Conservation (phyloP, 148 eudicot species). For the Amaranthus palmeri region DNA sequence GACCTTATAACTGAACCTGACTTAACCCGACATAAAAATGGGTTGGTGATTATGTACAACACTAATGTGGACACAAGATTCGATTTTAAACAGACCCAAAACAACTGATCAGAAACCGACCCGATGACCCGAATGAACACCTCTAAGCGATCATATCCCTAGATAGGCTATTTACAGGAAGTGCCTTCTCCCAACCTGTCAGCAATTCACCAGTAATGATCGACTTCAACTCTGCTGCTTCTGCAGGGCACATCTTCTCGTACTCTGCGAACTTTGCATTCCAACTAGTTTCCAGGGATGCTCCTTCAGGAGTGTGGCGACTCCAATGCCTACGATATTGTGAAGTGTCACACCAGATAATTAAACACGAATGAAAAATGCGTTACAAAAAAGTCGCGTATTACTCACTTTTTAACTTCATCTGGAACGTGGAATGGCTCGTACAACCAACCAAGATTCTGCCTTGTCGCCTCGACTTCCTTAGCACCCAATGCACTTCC, state of each 20-base stretch:
- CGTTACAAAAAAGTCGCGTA: not conserved
- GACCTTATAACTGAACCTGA: too few relatives aligned
- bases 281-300: constrained; percentile 59
- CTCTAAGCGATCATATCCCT: too few relatives aligned
- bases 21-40: too few relatives aligned
- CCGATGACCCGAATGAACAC: too few relatives aligned
- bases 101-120: too few relatives aligned
- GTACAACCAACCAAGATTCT: constrained; percentile 59
- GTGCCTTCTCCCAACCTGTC: constrained; percentile 63
- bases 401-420: constrained; percentile 48
- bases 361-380: not conserved
- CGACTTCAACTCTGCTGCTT: constrained; percentile 48
- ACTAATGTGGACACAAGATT: too few relatives aligned
- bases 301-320: constrained; percentile 55
- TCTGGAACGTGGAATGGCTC: constrained; percentile 64
- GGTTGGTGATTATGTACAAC: too few relatives aligned
- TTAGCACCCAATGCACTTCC: constrained; percentile 60
- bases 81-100: too few relatives aligned
- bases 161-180: constrained; percentile 54
- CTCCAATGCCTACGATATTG: constrained; percentile 58
- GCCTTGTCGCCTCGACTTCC: constrained; percentile 69
- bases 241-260: constrained; percentile 50
- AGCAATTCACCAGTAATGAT: constrained; percentile 52
- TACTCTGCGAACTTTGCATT: constrained; percentile 55
- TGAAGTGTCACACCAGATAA: not conserved